Evolutionary conservation across 805 yeast genomes (phyloP), one percentile per base, ranked within the genome.

Genomic region (Yarrowia osloensis): DNA sequence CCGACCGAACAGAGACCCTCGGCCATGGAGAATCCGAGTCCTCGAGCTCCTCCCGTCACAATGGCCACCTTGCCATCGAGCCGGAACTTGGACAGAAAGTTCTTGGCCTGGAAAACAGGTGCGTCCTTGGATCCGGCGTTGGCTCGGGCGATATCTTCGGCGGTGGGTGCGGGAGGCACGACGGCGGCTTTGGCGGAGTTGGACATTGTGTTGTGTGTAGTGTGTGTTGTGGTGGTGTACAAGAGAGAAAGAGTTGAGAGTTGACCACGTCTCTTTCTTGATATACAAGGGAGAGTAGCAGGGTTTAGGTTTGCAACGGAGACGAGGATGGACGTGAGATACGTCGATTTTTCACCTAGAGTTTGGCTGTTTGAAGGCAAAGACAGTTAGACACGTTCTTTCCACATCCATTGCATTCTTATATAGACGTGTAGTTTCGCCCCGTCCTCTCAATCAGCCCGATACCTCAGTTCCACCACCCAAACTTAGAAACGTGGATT

Each of bases 41-140:
- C 90, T 42, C 90, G 86, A 63, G 88, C 86, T 47, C 89, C 90
- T 52, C 90, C 90, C 59, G 90, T 86, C 67, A 86, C 79, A 35
- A 81, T 71, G 24, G 81, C 80, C 3, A 86, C 82, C 78, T 84
- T 84, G 67, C 88, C 89, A 72, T 85, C 88, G 70, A 86, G 81
- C 70, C 87, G 80, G 78, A 85, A 86, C 67, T 74, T 72, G 69
- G 59, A 28, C 62, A 79, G 66, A 68, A 79, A 77, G 73, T 80
- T 72, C 73, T 77, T 78, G 61, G 78, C 78, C 66, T 69, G 73
- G 61, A 74, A 73, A 17, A 78, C 73, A 15, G 75, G 75, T 21
- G 70, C 75, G 11, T 77, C 74, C 55, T 67, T 74, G 46, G 72
- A 63, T 40, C 73, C 74, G 52, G 78, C 76, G 44, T 68, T 65